phyloP scores from a whole-genome alignment of 768 basidiomycete genomes.

The Mycena crocata region DNA sequence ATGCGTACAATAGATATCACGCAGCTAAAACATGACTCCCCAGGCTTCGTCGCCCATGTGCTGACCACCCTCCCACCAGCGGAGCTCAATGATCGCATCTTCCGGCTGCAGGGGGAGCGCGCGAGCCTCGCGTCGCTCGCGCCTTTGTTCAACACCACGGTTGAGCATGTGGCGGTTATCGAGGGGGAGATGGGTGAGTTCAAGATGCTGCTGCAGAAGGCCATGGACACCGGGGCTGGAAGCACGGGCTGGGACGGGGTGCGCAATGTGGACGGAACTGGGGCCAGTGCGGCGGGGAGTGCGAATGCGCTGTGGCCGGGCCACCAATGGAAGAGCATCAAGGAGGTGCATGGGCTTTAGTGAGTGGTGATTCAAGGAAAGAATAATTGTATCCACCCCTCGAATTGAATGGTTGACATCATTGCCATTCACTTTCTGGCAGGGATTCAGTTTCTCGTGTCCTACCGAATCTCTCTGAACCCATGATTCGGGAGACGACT shows the following conservation, averaged over 20 bases:
- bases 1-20: background rate
- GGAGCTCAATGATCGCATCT: slow-evolving; percentile 43
- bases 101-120: slow-evolving; percentile 51
- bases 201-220: slow-evolving; percentile 11
- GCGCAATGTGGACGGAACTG: slow-evolving; percentile 19
- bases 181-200: slow-evolving; percentile 12
- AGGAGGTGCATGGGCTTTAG: slow-evolving; percentile 26
- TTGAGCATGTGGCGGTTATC: slow-evolving; percentile 30
- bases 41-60: slow-evolving; percentile 50
- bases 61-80: slow-evolving; percentile 44
- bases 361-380: background rate
- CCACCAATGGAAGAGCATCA: slow-evolving; percentile 37
- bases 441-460: too few relatives aligned
- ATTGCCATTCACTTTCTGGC: too few relatives aligned
- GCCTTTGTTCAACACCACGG: slow-evolving; percentile 36
- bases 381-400: too few relatives aligned
- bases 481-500: too few relatives aligned
- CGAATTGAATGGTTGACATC: too few relatives aligned
- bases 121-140: slow-evolving; percentile 39
- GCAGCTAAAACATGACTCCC: background rate
- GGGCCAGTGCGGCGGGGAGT: slow-evolving; percentile 32
- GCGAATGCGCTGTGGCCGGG: slow-evolving; percentile 38
- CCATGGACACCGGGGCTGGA: slow-evolving; percentile 22
- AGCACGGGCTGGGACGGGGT: slow-evolving; percentile 34
- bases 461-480: too few relatives aligned